Evolutionary conservation across 176 grass and related monocot genomes (phyloP).

Genomic region (Oryza meridionalis): DNA sequence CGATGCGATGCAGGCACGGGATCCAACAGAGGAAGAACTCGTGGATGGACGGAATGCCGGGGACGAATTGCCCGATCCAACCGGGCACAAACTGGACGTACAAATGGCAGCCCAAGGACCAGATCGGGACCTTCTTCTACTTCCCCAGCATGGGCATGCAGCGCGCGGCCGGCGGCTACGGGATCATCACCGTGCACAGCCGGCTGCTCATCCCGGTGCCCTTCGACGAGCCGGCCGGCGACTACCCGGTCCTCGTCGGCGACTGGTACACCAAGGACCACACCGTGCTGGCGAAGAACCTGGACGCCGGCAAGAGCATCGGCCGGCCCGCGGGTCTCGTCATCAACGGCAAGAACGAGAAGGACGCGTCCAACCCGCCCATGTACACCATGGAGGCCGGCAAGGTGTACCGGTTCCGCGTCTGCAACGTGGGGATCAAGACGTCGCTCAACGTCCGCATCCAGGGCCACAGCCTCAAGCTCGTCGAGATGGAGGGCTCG

Average conservation of each 20-base stretch:
- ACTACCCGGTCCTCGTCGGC: slow-evolving; percentile 58
- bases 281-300: slow-evolving; percentile 53
- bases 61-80: slow-evolving; percentile 80
- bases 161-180: slow-evolving; percentile 71
- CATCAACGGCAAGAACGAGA: slow-evolving; percentile 84
- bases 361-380: slow-evolving; percentile 56
- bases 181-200: slow-evolving; percentile 80
- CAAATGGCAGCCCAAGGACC: slow-evolving; percentile 88
- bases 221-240: slow-evolving; percentile 70
- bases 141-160: slow-evolving; percentile 87
- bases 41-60: slow-evolving; percentile 80
- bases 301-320: slow-evolving; percentile 67
- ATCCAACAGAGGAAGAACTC: slow-evolving; percentile 96
- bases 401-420: slow-evolving; percentile 78
- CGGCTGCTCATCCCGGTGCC: slow-evolving; percentile 83
- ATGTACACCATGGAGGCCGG: slow-evolving; percentile 72
- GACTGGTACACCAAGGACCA: slow-evolving; percentile 96
- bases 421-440: slow-evolving; percentile 90
- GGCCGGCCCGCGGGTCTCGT: slow-evolving; percentile 68
- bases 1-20: slow-evolving; percentile 61
- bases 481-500: slow-evolving; percentile 93
- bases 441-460: slow-evolving; percentile 77
- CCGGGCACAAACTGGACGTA: slow-evolving; percentile 89
- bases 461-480: slow-evolving; percentile 64
- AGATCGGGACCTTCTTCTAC: slow-evolving; percentile 97